Evolutionary conservation across 2,329 filamentous ascomycete species (phyloP).

Genomic region (Trichoderma sp.): DNA sequence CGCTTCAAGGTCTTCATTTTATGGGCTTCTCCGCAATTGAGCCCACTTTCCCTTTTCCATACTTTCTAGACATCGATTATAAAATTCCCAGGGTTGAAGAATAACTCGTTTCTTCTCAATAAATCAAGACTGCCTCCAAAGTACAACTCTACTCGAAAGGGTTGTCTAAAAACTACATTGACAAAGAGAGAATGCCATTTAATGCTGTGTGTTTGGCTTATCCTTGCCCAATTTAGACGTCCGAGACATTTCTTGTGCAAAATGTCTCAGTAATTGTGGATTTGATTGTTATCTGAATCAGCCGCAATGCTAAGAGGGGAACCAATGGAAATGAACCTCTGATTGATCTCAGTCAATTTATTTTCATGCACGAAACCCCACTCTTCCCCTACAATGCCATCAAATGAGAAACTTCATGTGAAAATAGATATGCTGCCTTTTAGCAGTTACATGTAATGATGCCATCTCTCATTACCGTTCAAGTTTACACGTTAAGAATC

Average conservation of each 20-base stretch:
- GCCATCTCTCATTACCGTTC: no score
- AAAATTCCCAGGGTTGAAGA: not conserved
- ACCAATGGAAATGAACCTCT: not conserved
- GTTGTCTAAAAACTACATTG: not conserved
- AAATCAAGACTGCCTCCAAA: not conserved
- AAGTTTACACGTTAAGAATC: no score
- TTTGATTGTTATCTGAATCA: not conserved
- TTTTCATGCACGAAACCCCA: not conserved
- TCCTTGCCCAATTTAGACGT: not conserved
- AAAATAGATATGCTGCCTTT: not conserved
- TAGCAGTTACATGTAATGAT: not conserved
- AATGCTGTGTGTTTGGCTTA: not conserved
- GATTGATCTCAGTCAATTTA: not conserved
- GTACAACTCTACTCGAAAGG: not conserved
- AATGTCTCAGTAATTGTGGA: constrained; percentile 10
- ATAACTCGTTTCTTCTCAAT: not conserved
- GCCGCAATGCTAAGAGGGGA: not conserved
- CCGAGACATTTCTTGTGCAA: not conserved
- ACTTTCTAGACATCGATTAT: not conserved
- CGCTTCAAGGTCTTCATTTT: not conserved
- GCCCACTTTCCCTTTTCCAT: not conserved
- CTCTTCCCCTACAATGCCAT: not conserved
- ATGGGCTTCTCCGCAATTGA: not conserved
- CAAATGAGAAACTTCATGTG: not conserved
- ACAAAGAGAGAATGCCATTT: not conserved